Evolutionary conservation across 225 moss, liverwort and hornwort genomes (phyloP).

Genomic region (Pseudoscleropodium purum): DNA sequence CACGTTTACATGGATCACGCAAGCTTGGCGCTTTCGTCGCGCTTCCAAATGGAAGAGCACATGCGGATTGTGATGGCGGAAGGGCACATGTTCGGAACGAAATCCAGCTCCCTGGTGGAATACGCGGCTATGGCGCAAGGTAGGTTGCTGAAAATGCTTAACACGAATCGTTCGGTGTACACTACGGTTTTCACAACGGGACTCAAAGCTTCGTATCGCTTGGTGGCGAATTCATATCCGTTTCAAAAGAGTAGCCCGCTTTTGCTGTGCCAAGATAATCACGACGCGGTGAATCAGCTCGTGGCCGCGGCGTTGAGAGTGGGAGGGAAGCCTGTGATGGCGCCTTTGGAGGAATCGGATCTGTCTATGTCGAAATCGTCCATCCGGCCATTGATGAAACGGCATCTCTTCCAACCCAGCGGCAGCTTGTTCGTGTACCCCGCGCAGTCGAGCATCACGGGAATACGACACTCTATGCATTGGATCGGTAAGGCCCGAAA

Average conservation of each 20-base stretch:
- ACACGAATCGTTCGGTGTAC: conserved; percentile 44
- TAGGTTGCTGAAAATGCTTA: conserved; percentile 51
- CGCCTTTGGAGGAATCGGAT: conserved; percentile 49
- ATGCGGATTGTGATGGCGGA: conserved; percentile 65
- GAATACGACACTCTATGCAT: conserved; percentile 36
- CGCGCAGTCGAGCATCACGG: conserved; percentile 43
- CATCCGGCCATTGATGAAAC: conserved; percentile 42
- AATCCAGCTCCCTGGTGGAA: conserved; percentile 10
- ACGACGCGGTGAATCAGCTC: conserved; percentile 49
- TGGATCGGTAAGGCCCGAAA: conserved; percentile 32
- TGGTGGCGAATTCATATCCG: conserved; percentile 64
- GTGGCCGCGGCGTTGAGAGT: conserved; percentile 22
- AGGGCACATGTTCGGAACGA: conserved; percentile 42
- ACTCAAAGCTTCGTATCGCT: conserved; percentile 35
- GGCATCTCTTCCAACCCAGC: conserved; percentile 13
- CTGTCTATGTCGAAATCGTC: conserved; percentile 21
- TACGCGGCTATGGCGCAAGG: conserved; percentile 61
- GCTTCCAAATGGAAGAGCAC: conserved; percentile 80
- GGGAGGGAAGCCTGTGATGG: conserved; percentile 60
- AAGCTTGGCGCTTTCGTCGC: conserved; percentile 61
- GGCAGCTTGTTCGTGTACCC: conserved; percentile 41
- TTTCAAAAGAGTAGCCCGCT: conserved; percentile 65
- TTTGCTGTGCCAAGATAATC: conserved; percentile 71
- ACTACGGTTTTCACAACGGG: conserved; percentile 73
- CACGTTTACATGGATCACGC: conserved; percentile 86